phyloP scores from a whole-genome alignment of 768 basidiomycete genomes.

The Suillus hirtellus region DNA sequence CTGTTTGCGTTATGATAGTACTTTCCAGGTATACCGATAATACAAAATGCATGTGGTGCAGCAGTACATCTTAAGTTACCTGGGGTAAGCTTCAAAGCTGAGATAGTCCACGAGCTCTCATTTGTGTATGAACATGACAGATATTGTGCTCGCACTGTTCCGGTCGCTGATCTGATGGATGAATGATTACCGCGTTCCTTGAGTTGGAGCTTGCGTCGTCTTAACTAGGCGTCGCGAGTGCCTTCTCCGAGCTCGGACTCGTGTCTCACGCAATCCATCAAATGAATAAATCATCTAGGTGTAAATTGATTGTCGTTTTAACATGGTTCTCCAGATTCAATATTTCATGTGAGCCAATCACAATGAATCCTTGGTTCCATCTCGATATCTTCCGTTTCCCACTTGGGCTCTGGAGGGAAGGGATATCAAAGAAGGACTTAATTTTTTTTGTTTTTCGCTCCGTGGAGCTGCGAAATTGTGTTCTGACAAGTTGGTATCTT shows the following conservation, averaged over 20 bases:
- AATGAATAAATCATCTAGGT: conserved; percentile 2
- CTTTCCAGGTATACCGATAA: neutral
- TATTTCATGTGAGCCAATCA: conserved; percentile 7
- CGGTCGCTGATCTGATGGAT: conserved; percentile 1
- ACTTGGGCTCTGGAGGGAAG: neutral
- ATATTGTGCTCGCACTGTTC: conserved; percentile 3
- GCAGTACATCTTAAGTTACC: neutral
- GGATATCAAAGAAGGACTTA: neutral
- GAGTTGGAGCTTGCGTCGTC: neutral
- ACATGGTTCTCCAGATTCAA: neutral
- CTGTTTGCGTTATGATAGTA: neutral
- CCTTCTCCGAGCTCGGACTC: neutral
- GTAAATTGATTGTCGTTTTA: conserved; percentile 1
- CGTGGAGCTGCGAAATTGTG: neutral
- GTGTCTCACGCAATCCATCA: neutral
- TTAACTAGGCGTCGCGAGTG: neutral
- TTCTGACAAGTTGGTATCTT: conserved; percentile 4
- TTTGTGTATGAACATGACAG: conserved; percentile 1
- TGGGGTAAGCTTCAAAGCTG: conserved; percentile 7
- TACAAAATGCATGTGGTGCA: neutral
- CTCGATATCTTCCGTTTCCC: neutral
- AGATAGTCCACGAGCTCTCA: conserved; percentile 3
- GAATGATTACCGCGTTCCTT: neutral
- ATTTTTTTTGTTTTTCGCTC: conserved; percentile 1
- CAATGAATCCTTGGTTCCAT: neutral